A percentile compares a stretch with the other conserved stretches of the same genome.
Evolutionary conservation across 345 rosid genomes (phyloP).

Genomic region (Alliaria petiolata): DNA sequence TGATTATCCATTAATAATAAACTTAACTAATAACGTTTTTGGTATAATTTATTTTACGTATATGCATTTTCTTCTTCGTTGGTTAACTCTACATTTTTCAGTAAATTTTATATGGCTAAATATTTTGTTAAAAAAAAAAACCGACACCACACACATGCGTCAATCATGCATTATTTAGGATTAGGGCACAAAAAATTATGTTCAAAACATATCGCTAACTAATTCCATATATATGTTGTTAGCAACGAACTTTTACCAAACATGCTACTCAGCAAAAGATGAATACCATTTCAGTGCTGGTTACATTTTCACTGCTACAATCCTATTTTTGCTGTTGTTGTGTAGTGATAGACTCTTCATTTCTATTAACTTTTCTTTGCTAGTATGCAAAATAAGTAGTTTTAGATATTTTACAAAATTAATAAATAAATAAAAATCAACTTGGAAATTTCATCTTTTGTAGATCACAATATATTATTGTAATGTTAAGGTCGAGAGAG

Average conservation of each 20-base stretch:
- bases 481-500: not conserved
- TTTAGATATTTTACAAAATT: not conserved
- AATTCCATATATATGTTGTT: not conserved
- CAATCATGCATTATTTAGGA: not conserved
- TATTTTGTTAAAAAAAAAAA: too few relatives aligned
- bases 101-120: not conserved
- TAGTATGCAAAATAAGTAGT: not conserved
- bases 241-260: not conserved
- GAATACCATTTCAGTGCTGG: too few relatives aligned
- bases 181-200: not conserved
- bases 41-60: not conserved
- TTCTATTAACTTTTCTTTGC: not conserved
- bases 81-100: not conserved
- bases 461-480: too few relatives aligned
- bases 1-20: conserved; percentile 14
- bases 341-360: not conserved
- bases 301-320: too few relatives aligned
- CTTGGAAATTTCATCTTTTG: not conserved
- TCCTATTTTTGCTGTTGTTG: too few relatives aligned
- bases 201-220: not conserved
- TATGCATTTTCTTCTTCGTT: not conserved
- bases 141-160: too few relatives aligned
- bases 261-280: too few relatives aligned
- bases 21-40: conserved; percentile 3
- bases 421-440: not conserved